Evolutionary conservation across 768 basidiomycete species (phyloP), one percentile per base, ranked within the genome.

Genomic region (Trametes cubensis): DNA sequence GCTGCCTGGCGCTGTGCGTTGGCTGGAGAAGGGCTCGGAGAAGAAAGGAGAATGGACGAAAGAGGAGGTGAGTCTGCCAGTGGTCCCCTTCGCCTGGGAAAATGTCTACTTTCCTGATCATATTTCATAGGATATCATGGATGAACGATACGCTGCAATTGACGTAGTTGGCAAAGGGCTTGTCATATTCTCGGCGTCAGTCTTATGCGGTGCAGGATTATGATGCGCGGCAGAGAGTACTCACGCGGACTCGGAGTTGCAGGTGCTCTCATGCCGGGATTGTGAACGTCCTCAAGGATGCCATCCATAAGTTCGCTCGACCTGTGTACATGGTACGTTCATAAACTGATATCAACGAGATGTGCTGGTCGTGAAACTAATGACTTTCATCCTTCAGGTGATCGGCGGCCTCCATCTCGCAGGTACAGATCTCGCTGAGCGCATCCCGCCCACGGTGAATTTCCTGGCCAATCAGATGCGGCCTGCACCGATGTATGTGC

Each of bases 351-450:
- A 11, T 26, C 21, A 18, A n/a, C 28, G 48, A 2, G 6, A 17
- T 28, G 14, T 14, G 30, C 10, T 40, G 18, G 18, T 25, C 23
- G 41, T 38, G 17, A 28, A 28, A 20, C 21, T 30, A 23, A 34
- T 23, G n/a, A 25, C 23, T n/a, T 30, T 39, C 55, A 34, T 58
- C 34, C 30, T 23, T 44, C 55, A 92, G 90, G 78, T 92, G 50
- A 80, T 93, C 41, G 92, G 92, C 1, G 93, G 92, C 21, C 76
- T 94, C 13, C 93, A 95, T 71, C 85, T 94, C n/a, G 90, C 87
- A 0, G 83, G 86, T 7, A 80, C 87, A 0, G 89, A 91, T 62
- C 79, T 86, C 18, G 77, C 77, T 11, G 75, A 80, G 23, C 85
- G 90, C 49, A 85, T 93, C 56, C 78, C 78, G 1, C 83, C 83